A percentile compares a stretch with the other conserved stretches of the same genome.
phyloP scores from a whole-genome alignment of 179 eudicot genomes.

The Pouteria campechiana region DNA sequence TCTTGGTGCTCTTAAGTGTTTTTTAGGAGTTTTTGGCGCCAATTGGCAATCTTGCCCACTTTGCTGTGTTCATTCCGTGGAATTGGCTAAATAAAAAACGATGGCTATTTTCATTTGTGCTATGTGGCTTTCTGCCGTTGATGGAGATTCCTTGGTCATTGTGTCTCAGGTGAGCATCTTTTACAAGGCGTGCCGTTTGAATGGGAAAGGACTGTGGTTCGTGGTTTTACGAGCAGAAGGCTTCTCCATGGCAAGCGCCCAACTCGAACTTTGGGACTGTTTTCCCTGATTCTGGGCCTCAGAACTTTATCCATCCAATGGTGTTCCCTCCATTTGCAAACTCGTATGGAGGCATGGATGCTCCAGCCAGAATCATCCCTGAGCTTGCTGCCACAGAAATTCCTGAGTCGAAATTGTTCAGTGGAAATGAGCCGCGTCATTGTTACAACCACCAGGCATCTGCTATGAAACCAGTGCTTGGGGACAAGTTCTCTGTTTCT shows the following conservation, averaged over 20 bases:
- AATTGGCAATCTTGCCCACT: too few relatives aligned
- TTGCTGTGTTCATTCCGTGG: too few relatives aligned
- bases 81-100: too few relatives aligned
- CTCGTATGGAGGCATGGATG: constrained; percentile 23
- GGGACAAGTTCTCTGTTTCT: constrained; percentile 10
- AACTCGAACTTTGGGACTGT: constrained; percentile 21
- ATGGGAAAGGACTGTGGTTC: constrained; percentile 64
- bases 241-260: constrained; percentile 24
- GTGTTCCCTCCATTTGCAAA: constrained; percentile 23
- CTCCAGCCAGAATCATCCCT: constrained; percentile 18
- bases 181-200: constrained; percentile 34
- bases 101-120: background rate
- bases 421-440: constrained; percentile 26
- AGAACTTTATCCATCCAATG: constrained; percentile 8
- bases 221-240: constrained; percentile 32
- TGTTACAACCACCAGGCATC: constrained; percentile 46
- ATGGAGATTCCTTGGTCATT: background rate
- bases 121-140: background rate
- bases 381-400: constrained; percentile 13
- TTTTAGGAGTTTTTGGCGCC: too few relatives aligned
- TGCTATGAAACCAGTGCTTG: constrained; percentile 9
- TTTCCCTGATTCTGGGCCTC: constrained; percentile 30
- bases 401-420: constrained; percentile 20
- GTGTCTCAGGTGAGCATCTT: background rate
- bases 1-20: too few relatives aligned